phyloP scores from a whole-genome alignment of 2,329 filamentous ascomycete species.

The Exophiala viscosa region DNA sequence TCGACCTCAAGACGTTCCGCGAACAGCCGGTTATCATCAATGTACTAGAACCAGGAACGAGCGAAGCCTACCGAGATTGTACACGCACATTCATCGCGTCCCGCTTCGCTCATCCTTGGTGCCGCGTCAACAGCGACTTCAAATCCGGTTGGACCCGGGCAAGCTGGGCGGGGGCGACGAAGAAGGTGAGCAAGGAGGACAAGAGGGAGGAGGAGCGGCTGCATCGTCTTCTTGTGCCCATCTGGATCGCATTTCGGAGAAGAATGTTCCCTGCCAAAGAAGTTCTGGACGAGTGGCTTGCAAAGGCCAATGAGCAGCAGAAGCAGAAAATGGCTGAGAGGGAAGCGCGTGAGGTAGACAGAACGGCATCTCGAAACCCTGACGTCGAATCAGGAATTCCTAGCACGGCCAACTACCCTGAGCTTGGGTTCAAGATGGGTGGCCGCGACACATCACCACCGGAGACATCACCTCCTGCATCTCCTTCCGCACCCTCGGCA shows the following conservation, averaged over 20 bases:
- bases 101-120: constrained; percentile 28
- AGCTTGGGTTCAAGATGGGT: constrained; percentile 17
- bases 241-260: constrained; percentile 27
- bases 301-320: constrained; percentile 8
- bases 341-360: background rate
- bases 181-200: constrained; percentile 12
- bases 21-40: constrained; percentile 19
- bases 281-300: constrained; percentile 20
- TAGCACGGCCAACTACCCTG: constrained; percentile 5
- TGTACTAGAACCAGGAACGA: constrained; percentile 14
- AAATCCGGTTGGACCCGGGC: constrained; percentile 12
- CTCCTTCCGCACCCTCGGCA: background rate
- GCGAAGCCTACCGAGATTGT: constrained; percentile 17
- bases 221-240: constrained; percentile 28
- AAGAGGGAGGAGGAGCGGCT: constrained; percentile 25
- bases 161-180: constrained; percentile 13
- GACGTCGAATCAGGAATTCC: background rate
- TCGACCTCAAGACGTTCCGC: constrained; percentile 26
- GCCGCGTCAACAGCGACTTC: constrained; percentile 19
- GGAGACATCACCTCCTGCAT: background rate
- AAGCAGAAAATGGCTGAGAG: background rate
- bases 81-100: constrained; percentile 20
- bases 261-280: constrained; percentile 26
- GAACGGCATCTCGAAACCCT: background rate
- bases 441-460: background rate